Percentiles rank a stretch among this genome's conserved stretches.
phyloP scores from a whole-genome alignment of 495 filamentous ascomycete species.

The Chaetomium fimeti region DNA sequence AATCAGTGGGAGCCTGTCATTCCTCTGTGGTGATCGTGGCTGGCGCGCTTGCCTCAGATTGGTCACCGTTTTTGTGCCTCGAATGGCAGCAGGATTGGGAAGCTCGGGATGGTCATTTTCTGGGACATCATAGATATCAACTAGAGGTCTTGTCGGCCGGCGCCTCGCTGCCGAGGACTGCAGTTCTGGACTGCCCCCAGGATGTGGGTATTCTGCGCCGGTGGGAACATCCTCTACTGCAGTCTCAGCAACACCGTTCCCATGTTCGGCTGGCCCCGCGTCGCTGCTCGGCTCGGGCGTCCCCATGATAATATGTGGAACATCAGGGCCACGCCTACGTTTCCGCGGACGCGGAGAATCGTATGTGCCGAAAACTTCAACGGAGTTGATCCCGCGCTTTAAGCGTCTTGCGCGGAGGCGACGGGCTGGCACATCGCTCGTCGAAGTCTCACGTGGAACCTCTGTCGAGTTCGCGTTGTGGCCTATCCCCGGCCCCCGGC shows the following conservation, averaged over 20 bases:
- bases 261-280: background rate
- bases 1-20: background rate
- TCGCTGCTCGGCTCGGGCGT: background rate
- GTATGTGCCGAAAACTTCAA: background rate
- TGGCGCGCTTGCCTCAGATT: background rate
- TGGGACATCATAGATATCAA: background rate
- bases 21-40: background rate
- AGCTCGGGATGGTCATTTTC: conserved; percentile 3
- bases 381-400: background rate
- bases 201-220: background rate
- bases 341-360: background rate
- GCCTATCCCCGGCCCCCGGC: background rate
- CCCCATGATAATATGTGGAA: background rate
- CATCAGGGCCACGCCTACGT: background rate
- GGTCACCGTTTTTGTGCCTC: background rate
- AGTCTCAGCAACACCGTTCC: background rate
- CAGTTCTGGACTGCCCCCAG: conserved; percentile 13
- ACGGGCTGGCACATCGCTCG: background rate
- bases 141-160: background rate
- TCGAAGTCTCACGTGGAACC: background rate
- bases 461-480: background rate
- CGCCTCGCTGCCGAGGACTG: conserved; percentile 12
- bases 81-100: background rate
- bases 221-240: background rate
- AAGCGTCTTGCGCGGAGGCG: background rate